Base-by-base conservation (phyloP, 2,329 filamentous ascomycete genomes). In the Gnomoniopsis sp. region DNA sequence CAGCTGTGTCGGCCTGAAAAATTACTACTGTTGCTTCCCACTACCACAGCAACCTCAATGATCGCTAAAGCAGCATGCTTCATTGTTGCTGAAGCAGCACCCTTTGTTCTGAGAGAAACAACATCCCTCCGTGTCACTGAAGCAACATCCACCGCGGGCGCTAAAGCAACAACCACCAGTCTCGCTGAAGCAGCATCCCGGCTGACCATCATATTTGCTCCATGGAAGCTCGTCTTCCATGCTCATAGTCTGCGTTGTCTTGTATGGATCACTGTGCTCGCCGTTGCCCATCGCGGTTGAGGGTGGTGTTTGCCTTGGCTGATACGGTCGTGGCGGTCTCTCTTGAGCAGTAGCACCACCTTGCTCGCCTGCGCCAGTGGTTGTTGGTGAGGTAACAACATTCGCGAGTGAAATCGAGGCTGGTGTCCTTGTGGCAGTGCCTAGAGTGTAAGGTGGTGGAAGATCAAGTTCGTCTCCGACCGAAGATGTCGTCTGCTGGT, bases 121-220 rank as follows among this genome's bases (percentile, higher is more conserved):
- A 8, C 59, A 61, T 15, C 55, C 59, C 17, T 41, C 55, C 2
- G 54, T 48, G 3, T 59, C 52, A n/a, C 59, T 61, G 30, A 61
- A 61, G 15, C 41, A 53, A 23, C 59, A 61, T 2, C 56, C 59
- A 1, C 56, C 59, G 2, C 48, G 56, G 7, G 14, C 6, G 49
- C 59, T 61, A 30, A 59, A 61, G 49, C 52, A 61, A 44, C 59
- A 56, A 14, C 59, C 59, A 4, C 59, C 59, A 0, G 41, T 56
- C 2, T 38, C 15, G 49, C 59, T 62, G 38, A 43, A 57, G 23
- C 57, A 62, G 22, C 49, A 56, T 0, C 57, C 53, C 0, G 48
- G 14, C 2, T 21, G 7, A 12, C 43, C 26, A 12, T 57, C 50
- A 38, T 60, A 50, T n/a, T 49, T 54, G 23, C 21, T 36, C 30